phyloP scores from a whole-genome alignment of 1,139 yeast genomes.

The Saccharomyces hybrid region DNA sequence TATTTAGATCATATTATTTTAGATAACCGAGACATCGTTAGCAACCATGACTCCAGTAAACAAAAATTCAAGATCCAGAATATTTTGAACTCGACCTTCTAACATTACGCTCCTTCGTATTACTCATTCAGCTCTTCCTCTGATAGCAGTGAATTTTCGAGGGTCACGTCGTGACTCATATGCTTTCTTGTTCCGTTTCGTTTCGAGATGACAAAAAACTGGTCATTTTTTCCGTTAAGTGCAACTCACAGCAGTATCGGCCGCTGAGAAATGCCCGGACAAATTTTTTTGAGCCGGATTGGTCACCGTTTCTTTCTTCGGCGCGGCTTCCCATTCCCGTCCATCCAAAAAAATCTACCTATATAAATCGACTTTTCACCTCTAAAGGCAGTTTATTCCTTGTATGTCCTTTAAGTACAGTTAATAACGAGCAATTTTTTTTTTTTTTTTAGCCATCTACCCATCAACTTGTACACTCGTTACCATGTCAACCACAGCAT shows the following conservation, averaged over 20 bases:
- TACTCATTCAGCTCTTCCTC: neutral
- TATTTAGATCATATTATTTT: conserved; percentile 11
- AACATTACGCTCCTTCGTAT: neutral
- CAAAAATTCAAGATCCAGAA: neutral
- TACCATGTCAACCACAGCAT: conserved; percentile 21
- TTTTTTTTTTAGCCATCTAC: neutral
- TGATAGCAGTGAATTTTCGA: neutral
- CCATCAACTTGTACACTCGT: neutral
- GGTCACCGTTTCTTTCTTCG: conserved; percentile 2
- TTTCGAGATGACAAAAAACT: neutral
- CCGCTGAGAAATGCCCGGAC: neutral
- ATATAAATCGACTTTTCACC: neutral
- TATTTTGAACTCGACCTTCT: neutral
- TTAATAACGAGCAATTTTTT: conserved; percentile 21
- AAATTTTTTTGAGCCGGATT: neutral
- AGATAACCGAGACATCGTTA: conserved; percentile 1
- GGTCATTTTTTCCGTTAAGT: neutral
- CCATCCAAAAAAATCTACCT: conserved; percentile 1
- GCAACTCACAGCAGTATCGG: neutral
- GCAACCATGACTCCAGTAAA: neutral
- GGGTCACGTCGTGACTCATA: neutral
- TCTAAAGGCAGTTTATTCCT: conserved; percentile 5
- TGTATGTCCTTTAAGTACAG: conserved; percentile 25
- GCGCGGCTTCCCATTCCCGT: neutral
- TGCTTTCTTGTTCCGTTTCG: neutral